Base-by-base conservation (phyloP, 208 protist genomes). In the Trichomonas vaginalis region DNA sequence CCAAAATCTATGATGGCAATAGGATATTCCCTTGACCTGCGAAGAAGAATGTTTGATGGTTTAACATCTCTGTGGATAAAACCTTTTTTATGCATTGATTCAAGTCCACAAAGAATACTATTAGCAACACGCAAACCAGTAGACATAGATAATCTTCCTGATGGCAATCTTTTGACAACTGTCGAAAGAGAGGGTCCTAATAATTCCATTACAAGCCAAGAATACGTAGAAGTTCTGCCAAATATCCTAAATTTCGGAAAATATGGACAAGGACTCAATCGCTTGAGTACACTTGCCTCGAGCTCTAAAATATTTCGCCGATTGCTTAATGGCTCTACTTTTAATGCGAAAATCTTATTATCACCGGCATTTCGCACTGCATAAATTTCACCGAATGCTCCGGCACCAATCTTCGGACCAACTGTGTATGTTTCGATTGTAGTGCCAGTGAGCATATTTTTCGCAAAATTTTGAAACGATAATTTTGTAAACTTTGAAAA, bases 51-150 rank as follows among this genome's bases (percentile, higher is more conserved):
- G 21, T 96, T 96, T 95, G 88, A 88, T 21, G 95, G 95, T 56
- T 96, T 96, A 23, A 96, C 47, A 95, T 96, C 96, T 46, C 96
- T 23, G 51, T 96, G 96, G 46, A 96, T 95, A 80, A 96, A 56
- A 23, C 96, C 96, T 70, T 62, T 47, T 47, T 96, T 83, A 45
- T 96, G 96, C 8, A 96, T 56, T 37, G 40, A 2, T 92, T 92
- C 17, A n/a, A 92, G 14, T 37, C 27, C 86, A 0, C 45, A 27
- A 0, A 92, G 45, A n/a, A 92, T 51, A 21, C 42, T n/a, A 39
- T 42, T n/a, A 17, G 45, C 40, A 32, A 92, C 86, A 40, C 86
- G 40, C 2, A 92, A 17, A 35, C 86, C 86, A 39, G 86, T 92
- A 15, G n/a, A 42, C 27, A 92, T 48, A 0, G 86, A 92, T 39